These are phyloP conservation scores for Yarrowia galli DNA, from an alignment of 1,139 yeast genomes.

Conservation along the genomic window DNA sequence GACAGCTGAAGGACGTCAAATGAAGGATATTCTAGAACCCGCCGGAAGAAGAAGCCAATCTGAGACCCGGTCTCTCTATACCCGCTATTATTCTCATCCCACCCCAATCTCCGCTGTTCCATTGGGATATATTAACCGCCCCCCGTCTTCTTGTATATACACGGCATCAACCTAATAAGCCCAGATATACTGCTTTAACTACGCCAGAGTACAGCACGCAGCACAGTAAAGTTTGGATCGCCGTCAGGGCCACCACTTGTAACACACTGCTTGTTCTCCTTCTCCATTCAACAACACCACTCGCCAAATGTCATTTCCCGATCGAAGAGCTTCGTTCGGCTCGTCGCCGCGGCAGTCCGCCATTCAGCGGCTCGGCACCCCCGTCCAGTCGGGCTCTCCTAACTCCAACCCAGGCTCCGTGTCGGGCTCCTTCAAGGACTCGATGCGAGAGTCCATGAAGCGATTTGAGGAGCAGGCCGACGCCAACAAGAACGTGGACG, in stretches of 20 bases:
- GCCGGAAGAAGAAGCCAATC: not conserved
- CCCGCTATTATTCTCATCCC: not conserved
- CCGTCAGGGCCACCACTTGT: conserved; percentile 1
- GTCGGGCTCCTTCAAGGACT: conserved; percentile 20
- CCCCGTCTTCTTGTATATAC: not conserved
- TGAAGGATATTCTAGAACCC: conserved; percentile 6
- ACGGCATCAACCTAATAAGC: conserved; percentile 36
- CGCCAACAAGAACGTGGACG: conserved; percentile 28
- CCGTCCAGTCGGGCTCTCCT: conserved; percentile 21
- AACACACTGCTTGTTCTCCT: not conserved
- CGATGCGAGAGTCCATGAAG: conserved; percentile 32
- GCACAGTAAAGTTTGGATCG: conserved; percentile 35
- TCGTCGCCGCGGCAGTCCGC: conserved; percentile 37
- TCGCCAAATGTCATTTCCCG: conserved; percentile 29
- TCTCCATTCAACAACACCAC: not conserved
- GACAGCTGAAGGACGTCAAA: not conserved
- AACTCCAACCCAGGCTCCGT: conserved; percentile 35
- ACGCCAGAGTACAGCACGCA: not conserved
- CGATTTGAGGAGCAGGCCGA: conserved; percentile 34
- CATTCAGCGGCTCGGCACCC: conserved; percentile 32
- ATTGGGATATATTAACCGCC: conserved; percentile 21
- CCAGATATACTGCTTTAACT: conserved; percentile 1
- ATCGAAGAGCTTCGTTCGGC: conserved; percentile 33
- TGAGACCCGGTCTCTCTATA: not conserved
- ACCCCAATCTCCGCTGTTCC: not conserved